Percentiles rank a stretch among this genome's conserved stretches.
These are phyloP conservation scores for Trichopus zeylanicus DNA, from an alignment of 116 monocot genomes.

Conservation along the genomic window DNA sequence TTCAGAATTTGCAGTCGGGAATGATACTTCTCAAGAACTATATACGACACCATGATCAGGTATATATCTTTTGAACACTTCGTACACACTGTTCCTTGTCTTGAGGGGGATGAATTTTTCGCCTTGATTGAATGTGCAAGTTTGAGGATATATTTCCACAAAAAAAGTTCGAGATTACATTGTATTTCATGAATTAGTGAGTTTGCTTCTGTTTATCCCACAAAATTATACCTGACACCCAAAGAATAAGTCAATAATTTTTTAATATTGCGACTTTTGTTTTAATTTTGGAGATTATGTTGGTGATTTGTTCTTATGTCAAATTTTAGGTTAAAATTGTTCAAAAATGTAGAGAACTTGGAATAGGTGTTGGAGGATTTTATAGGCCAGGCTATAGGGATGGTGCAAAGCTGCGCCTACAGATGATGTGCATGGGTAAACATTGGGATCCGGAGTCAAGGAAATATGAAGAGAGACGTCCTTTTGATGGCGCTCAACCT, in stretches of 20 bases:
- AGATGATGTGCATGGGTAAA: constrained; percentile 68
- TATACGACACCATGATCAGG: constrained; percentile 37
- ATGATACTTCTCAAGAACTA: constrained; percentile 51
- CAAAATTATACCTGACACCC: no score
- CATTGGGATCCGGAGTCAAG: constrained; percentile 58
- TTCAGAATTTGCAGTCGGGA: constrained; percentile 28
- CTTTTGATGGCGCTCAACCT: constrained; percentile 34
- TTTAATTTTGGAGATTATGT: no score
- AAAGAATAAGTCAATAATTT: no score
- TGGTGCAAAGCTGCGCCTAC: constrained; percentile 43
- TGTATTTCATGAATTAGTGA: no score
- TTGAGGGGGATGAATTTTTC: no score
- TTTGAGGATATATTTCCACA: no score
- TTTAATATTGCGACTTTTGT: no score
- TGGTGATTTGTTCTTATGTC: background rate
- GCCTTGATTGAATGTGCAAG: no score
- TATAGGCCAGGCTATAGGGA: constrained; percentile 51
- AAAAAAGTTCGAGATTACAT: no score
- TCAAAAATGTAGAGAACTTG: constrained; percentile 33
- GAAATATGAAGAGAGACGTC: constrained; percentile 25
- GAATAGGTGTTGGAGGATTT: constrained; percentile 48
- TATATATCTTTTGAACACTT: constrained; percentile 7
- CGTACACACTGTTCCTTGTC: constrained; percentile 16
- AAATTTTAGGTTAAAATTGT: constrained; percentile 35
- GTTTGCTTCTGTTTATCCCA: no score